Base-by-base conservation (phyloP, 2,329 filamentous ascomycete genomes). In the Thelonectria blattea region DNA sequence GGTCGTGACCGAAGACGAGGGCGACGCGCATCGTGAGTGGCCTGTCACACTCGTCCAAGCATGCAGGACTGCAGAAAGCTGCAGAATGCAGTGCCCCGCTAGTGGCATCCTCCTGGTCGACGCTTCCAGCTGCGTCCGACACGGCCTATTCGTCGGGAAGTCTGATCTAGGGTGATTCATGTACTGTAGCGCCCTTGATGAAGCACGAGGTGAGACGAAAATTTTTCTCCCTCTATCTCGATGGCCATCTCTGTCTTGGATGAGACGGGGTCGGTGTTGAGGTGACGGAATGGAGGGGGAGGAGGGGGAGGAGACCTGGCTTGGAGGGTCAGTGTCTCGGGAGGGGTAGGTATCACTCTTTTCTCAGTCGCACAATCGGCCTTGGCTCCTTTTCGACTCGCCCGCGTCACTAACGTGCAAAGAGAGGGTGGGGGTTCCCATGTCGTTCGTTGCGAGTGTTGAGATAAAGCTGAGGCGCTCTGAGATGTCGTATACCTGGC, bases 21-120 rank as follows among this genome's bases (percentile, higher is more conserved):
- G 55, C 64, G 62, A 64, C 59, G 56, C 60, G 62, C 24, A 45
- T 61, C 56, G 52, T 70, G 65, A 70, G 56, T 70, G 68, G 68
- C 22, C 51, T 62, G 48, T 41, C 56, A 58, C 59, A 50, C 63
- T 15, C 56, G 47, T 60, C 62, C 39, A 55, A 58, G 34, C 58
- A 49, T 64, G 67, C 65, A 68, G 59, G 37, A 53, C 27, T 24
- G 22, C 22, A 24, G 22, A 24, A n/a, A 6, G 45, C 48, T 57
- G 57, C 50, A 67, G 56, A 65, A 50, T 62, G 60, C 59, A 66
- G 55, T 68, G 39, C 54, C 52, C 59, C 60, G 62, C 45, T 69
- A 61, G 65, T 52, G 63, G 59, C 61, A 46, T 61, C 37, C 57
- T 32, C 58, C 61, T 56, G 63, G 63, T 52, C 61, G 61, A 51